A percentile compares a stretch with the other conserved stretches of the same genome.
phyloP scores from a whole-genome alignment of 2,329 filamentous ascomycete species.

The Aspergillus unguis region DNA sequence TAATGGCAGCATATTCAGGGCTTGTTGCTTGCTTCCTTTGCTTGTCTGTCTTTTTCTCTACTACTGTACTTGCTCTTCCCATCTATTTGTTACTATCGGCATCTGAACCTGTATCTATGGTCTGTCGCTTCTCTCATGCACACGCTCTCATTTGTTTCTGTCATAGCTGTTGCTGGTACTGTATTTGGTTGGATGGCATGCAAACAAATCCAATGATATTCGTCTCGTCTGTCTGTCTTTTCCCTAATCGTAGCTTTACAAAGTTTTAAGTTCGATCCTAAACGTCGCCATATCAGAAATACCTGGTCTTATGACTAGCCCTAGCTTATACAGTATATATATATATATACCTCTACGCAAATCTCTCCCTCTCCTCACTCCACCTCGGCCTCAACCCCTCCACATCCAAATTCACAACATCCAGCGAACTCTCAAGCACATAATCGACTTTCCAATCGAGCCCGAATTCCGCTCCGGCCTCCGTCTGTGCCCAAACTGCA shows the following conservation, averaged over 20 bases:
- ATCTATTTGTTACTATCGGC: conserved; percentile 8
- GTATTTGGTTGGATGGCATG: conserved; percentile 13
- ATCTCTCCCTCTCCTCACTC: conserved; percentile 39
- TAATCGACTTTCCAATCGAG: conserved; percentile 55
- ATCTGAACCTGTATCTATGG: conserved; percentile 6
- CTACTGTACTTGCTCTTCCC: not conserved
- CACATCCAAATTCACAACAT: conserved; percentile 46
- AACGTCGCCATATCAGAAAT: not conserved
- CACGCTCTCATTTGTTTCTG: conserved; percentile 7
- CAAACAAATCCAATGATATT: conserved; percentile 7
- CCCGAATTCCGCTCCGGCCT: conserved; percentile 49
- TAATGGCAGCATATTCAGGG: conserved; percentile 12
- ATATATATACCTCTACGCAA: conserved; percentile 22
- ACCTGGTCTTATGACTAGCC: no score
- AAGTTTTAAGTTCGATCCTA: not conserved
- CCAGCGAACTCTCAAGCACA: conserved; percentile 52
- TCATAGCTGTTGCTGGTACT: conserved; percentile 10
- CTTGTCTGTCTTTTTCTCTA: conserved; percentile 1
- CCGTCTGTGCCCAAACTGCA: conserved; percentile 59
- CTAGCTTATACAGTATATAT: no score
- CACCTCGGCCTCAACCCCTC: conserved; percentile 52
- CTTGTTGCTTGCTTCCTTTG: not conserved
- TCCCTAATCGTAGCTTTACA: not conserved
- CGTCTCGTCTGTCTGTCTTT: not conserved
- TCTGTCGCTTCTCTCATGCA: conserved; percentile 1